Conservation (phyloP, 768 basidiomycete genomes). For the Butyriboletus loyo region DNA sequence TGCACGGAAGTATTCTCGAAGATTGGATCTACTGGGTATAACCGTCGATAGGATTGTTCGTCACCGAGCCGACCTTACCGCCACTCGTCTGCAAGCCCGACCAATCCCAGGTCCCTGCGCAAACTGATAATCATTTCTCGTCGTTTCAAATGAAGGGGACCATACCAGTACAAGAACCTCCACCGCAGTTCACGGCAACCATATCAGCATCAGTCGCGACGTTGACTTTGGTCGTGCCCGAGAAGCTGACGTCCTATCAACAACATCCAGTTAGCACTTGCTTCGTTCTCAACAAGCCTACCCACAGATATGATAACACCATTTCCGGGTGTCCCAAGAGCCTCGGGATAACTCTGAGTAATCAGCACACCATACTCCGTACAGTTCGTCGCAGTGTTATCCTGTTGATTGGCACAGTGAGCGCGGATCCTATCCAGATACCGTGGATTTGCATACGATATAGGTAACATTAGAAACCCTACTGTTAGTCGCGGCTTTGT, state of each 20-base stretch:
- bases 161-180: slow-evolving; percentile 47
- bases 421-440: background rate
- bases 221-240: slow-evolving; percentile 39
- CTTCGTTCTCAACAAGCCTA: background rate
- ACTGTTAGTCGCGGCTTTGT: slow-evolving; percentile 42
- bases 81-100: slow-evolving; percentile 42
- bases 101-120: slow-evolving; percentile 51
- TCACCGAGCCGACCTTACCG: slow-evolving; percentile 36
- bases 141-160: background rate
- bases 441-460: slow-evolving; percentile 30
- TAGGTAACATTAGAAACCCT: slow-evolving; percentile 50
- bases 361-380: slow-evolving; percentile 55
- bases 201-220: slow-evolving; percentile 42
- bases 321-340: slow-evolving; percentile 51
- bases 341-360: slow-evolving; percentile 58
- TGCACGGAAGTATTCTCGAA: background rate
- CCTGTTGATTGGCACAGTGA: slow-evolving; percentile 27
- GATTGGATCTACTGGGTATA: slow-evolving; percentile 24
- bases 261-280: background rate
- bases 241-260: slow-evolving; percentile 49
- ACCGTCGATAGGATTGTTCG: slow-evolving; percentile 35
- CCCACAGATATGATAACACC: slow-evolving; percentile 58
- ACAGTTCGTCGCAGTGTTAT: slow-evolving; percentile 51
- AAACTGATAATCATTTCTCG: background rate
- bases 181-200: slow-evolving; percentile 57